Base-by-base conservation (phyloP, 352 stramenopile species). In the Globisporangium abappressorium region DNA sequence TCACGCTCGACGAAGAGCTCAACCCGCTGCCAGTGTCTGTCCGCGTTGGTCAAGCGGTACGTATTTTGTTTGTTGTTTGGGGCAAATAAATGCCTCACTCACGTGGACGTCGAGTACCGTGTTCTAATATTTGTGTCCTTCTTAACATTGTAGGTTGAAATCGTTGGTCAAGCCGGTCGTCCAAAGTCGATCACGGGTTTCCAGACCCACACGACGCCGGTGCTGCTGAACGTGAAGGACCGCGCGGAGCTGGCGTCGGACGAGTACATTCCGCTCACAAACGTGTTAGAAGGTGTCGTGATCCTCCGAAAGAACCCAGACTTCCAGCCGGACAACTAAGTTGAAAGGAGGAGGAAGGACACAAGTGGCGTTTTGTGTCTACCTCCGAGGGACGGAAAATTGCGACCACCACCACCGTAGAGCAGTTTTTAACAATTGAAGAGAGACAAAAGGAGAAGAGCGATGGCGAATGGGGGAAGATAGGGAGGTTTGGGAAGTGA, bases 101-200 rank as follows among this genome's bases (percentile, higher is more conserved):
- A 24, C 6, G 18, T 51, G 18, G 8, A 51, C 6, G 18, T 24
- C 7, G 18, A 51, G 6, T 8, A 46, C 7, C 7, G 24, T 26
- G 24, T 26, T 26, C 24, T 26, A 26, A 26, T 26, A 26, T 26
- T 26, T 26, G 24, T 26, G 24, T 26, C 24, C 24, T 65, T 22
- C 24, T 65, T 22, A 30, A 9, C 28, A 14, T 53, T 18, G 30
- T 41, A 61, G 88, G 85, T 99, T 46, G 98, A 99, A 71, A 99
- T 98, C 61, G 98, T 99, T 41, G 98, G 98, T 7, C 97, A 99
- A 85, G 98, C 98, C 9, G 98, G 98, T 76, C 97, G 98, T 41
- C 98, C 98, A 15, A 99, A 99, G 85, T 98, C 97, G 57, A 99
- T 99, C 69, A 99, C 98, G 59, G 98, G 98, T 62, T 99, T 99